Conservation (phyloP, 305 asterid species). For the Coffea humblotiana region DNA sequence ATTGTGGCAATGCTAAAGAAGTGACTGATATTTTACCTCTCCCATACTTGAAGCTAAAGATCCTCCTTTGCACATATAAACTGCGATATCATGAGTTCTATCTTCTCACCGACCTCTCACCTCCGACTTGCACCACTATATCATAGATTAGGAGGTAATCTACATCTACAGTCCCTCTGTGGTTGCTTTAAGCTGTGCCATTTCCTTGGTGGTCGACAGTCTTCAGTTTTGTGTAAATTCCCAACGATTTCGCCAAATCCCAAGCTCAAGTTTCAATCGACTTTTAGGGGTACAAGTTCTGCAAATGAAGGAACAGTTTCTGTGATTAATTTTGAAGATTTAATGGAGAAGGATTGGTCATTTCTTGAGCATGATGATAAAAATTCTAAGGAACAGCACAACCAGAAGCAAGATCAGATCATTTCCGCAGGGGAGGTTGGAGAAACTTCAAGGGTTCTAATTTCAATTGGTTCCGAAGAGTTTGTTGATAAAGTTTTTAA, state of each 20-base stretch:
- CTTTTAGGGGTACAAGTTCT: slow-evolving; percentile 30
- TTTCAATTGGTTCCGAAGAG: slow-evolving; percentile 71
- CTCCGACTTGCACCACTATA: slow-evolving; percentile 31
- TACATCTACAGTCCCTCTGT: slow-evolving; percentile 17
- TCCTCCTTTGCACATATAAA: neutral
- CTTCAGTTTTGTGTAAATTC: slow-evolving; percentile 27
- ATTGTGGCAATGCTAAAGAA: slow-evolving; percentile 5
- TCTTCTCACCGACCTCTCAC: slow-evolving; percentile 37
- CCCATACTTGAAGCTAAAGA: neutral
- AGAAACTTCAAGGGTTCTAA: slow-evolving; percentile 60
- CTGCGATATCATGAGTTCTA: slow-evolving; percentile 26
- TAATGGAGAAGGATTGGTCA: slow-evolving; percentile 82
- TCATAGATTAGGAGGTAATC: slow-evolving; percentile 22
- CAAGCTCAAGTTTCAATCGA: slow-evolving; percentile 21
- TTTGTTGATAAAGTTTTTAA: slow-evolving; percentile 67
- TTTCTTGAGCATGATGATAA: slow-evolving; percentile 55
- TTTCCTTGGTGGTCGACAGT: slow-evolving; percentile 7
- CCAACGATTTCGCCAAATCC: slow-evolving; percentile 22
- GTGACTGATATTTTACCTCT: neutral
- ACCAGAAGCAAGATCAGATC: slow-evolving; percentile 48
- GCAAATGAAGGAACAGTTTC: slow-evolving; percentile 45
- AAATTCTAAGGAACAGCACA: slow-evolving; percentile 41
- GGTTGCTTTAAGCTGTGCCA: slow-evolving; percentile 18
- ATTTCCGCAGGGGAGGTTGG: slow-evolving; percentile 62
- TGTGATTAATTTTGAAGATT: slow-evolving; percentile 54